Conservation (phyloP, 1,284 basidiomycete species). For the Cryptococcus neoformans region DNA sequence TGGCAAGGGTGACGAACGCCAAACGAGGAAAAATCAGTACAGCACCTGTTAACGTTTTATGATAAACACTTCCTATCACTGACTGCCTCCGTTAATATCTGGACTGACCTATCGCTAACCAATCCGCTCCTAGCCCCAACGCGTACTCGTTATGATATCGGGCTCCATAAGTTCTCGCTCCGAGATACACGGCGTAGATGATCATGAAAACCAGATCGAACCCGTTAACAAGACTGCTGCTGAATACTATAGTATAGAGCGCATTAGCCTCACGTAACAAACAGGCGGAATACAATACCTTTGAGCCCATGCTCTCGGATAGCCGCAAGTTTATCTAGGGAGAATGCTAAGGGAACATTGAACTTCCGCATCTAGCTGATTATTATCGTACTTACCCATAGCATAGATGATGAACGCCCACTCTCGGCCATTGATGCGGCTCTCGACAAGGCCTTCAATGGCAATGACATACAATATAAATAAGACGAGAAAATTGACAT, state of each 20-base stretch:
- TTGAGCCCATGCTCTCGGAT: slow-evolving; percentile 91
- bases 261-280: background rate
- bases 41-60: slow-evolving; percentile 60
- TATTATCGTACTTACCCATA: slow-evolving; percentile 52
- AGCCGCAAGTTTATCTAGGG: slow-evolving; percentile 85
- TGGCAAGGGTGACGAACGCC: slow-evolving; percentile 81
- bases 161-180: slow-evolving; percentile 68
- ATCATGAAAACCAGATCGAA: slow-evolving; percentile 78
- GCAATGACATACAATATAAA: slow-evolving; percentile 81
- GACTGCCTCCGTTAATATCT: background rate
- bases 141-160: slow-evolving; percentile 59
- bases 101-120: slow-evolving; percentile 40
- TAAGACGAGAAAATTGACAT: slow-evolving; percentile 73
- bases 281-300: slow-evolving; percentile 36
- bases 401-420: slow-evolving; percentile 76
- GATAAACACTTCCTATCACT: background rate
- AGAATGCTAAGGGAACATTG: slow-evolving; percentile 60
- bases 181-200: slow-evolving; percentile 69
- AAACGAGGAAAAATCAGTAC: slow-evolving; percentile 82
- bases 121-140: slow-evolving; percentile 51
- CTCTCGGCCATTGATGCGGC: slow-evolving; percentile 64
- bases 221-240: slow-evolving; percentile 59
- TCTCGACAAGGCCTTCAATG: slow-evolving; percentile 66
- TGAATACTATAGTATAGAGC: slow-evolving; percentile 38
- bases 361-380: background rate